Evolutionary conservation across 2,329 filamentous ascomycete species (phyloP).

Genomic region (Fusarium graminum): DNA sequence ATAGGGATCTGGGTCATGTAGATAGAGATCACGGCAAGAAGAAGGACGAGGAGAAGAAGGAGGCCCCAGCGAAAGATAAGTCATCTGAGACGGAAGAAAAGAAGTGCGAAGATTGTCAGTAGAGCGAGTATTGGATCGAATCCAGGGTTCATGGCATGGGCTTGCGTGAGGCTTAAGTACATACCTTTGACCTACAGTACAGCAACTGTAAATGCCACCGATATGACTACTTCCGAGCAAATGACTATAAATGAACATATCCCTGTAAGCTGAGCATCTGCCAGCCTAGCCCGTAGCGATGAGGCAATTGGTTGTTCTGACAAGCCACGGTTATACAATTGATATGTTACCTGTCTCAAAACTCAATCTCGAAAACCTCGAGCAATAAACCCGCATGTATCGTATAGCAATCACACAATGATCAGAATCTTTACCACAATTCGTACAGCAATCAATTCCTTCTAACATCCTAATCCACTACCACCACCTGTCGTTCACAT

Average conservation of each 20-base stretch:
- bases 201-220: neutral
- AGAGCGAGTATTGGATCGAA: neutral
- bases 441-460: constrained; percentile 34
- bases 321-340: neutral
- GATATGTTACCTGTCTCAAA: neutral
- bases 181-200: neutral
- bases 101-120: constrained; percentile 50
- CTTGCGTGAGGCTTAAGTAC: neutral
- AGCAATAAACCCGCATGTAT: neutral
- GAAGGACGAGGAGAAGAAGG: constrained; percentile 16
- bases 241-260: neutral
- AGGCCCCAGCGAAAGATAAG: constrained; percentile 16
- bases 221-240: neutral
- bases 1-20: constrained; percentile 83
- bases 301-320: neutral
- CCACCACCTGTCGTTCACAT: constrained; percentile 14
- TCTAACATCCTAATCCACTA: constrained; percentile 28
- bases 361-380: neutral
- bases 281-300: no score
- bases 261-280: neutral
- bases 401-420: neutral
- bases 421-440: constrained; percentile 8
- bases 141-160: neutral
- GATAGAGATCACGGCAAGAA: constrained; percentile 64
- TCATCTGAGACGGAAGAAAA: constrained; percentile 21